Conservation (phyloP, 805 yeast genomes). For the Candida maesae region DNA sequence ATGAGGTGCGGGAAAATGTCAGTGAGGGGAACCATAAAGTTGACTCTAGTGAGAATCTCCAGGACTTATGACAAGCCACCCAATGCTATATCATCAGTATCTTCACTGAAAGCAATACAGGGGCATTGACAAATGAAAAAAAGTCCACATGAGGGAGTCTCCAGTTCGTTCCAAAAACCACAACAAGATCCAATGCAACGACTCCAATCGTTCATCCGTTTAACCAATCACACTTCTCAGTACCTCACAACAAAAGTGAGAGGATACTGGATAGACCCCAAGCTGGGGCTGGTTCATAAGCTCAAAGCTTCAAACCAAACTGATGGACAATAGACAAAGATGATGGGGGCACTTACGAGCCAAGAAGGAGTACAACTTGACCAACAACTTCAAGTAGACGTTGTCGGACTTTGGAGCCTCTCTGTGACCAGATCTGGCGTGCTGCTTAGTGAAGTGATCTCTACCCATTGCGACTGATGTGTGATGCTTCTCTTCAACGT, state of each 20-base stretch:
- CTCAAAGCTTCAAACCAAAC: conserved; percentile 4
- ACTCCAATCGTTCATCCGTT: conserved; percentile 4
- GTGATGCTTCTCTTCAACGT: conserved; percentile 2
- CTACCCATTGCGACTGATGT: conserved; percentile 71
- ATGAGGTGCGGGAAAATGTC: conserved; percentile 7
- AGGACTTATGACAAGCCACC: neutral
- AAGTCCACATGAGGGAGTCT: too few relatives aligned
- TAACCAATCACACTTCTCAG: conserved; percentile 10
- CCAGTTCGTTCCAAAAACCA: neutral
- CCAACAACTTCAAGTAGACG: conserved; percentile 97
- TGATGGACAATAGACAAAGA: conserved; percentile 10
- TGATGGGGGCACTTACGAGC: conserved; percentile 78
- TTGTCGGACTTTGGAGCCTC: conserved; percentile 99
- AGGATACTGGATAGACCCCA: neutral
- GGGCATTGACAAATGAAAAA: too few relatives aligned
- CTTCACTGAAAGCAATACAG: conserved; percentile 19
- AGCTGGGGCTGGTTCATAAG: too few relatives aligned
- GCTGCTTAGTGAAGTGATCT: conserved; percentile 96
- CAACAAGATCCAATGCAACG: conserved; percentile 3
- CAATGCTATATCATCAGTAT: conserved; percentile 19
- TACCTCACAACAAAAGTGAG: neutral
- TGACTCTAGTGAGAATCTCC: too few relatives aligned
- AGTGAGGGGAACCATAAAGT: too few relatives aligned
- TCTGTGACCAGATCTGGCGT: conserved; percentile 94
- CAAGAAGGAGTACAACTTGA: conserved; percentile 97